A percentile compares a stretch with the other conserved stretches of the same genome.
Conservation (phyloP, 176 grass and related monocot genomes). For the Typha latifolia region DNA sequence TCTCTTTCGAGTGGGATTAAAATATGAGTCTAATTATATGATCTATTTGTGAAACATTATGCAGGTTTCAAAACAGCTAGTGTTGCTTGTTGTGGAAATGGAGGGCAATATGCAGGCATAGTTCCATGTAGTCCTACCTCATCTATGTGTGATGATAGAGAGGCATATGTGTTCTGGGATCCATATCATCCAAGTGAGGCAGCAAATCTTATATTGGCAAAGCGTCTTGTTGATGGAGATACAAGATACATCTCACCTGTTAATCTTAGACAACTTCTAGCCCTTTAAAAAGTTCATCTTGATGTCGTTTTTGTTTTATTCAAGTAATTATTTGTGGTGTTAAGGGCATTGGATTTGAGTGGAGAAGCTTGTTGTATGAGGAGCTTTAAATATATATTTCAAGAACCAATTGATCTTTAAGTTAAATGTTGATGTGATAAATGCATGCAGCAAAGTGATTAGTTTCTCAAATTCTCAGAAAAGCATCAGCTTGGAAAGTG, state of each 20-base stretch:
- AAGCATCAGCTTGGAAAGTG: no score
- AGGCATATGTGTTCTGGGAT: conserved; percentile 74
- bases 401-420: no score
- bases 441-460: no score
- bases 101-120: conserved; percentile 54
- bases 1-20: not conserved
- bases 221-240: conserved; percentile 79
- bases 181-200: conserved; percentile 87
- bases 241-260: conserved; percentile 67
- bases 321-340: no score
- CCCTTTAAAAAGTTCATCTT: conserved; percentile 20
- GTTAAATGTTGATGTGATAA: no score
- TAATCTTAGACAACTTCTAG: conserved; percentile 60
- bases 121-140: conserved; percentile 72
- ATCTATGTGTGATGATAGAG: conserved; percentile 45
- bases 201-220: conserved; percentile 59
- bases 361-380: no score
- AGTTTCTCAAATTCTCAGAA: no score
- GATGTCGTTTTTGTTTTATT: no score
- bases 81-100: conserved; percentile 70
- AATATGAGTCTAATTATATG: not conserved
- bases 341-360: no score
- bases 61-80: conserved; percentile 60
- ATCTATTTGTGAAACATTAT: not conserved
- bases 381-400: no score